phyloP scores from a whole-genome alignment of 495 filamentous ascomycete genomes.

The Jackrogersella multiformis region DNA sequence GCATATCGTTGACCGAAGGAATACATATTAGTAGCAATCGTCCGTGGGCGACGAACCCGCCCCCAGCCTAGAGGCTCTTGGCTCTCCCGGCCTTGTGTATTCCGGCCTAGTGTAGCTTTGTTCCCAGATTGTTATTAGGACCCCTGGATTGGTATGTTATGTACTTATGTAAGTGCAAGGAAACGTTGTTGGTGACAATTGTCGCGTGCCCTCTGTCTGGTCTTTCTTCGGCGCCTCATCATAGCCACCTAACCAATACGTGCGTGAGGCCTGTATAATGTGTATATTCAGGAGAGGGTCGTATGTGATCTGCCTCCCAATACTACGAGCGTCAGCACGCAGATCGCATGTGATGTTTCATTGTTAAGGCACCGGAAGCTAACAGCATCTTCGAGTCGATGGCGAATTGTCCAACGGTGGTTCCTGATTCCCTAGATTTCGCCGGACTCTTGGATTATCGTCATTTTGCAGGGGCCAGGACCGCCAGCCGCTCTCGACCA shows the following conservation, averaged over 20 bases:
- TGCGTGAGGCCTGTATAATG: background rate
- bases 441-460: conserved; percentile 37
- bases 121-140: no score
- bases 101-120: background rate
- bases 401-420: conserved; percentile 8
- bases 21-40: no score
- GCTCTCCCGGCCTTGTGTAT: background rate
- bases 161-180: background rate
- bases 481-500: conserved; percentile 13
- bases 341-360: conserved; percentile 40
- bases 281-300: conserved; percentile 28
- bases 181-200: background rate
- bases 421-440: conserved; percentile 37
- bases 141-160: background rate
- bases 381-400: background rate
- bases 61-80: conserved; percentile 7
- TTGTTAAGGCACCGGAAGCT: background rate
- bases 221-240: conserved; percentile 30
- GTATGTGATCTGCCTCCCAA: conserved; percentile 24
- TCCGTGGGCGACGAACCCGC: background rate
- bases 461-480: conserved; percentile 24
- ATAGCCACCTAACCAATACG: conserved; percentile 25
- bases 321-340: conserved; percentile 23
- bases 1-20: conserved; percentile 33
- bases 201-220: conserved; percentile 33